phyloP scores from a whole-genome alignment of 2,329 filamentous ascomycete species.

The Diaporthe citrichinensis region DNA sequence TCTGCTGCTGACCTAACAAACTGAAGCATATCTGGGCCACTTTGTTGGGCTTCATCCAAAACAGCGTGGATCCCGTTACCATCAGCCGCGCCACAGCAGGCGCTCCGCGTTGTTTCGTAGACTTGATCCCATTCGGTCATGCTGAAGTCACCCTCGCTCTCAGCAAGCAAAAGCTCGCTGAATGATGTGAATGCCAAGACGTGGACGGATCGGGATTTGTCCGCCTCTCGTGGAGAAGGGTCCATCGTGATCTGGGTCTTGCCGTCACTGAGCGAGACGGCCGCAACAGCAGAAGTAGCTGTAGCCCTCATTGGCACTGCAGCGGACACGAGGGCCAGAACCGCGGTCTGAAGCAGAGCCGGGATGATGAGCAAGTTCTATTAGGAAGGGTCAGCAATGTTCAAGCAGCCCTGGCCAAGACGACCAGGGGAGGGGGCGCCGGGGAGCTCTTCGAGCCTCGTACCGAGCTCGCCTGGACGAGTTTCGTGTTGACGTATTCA shows the following conservation, averaged over 20 bases:
- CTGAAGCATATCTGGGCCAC: constrained; percentile 66
- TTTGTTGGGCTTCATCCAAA: constrained; percentile 60
- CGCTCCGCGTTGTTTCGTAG: constrained; percentile 72
- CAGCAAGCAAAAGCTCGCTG: constrained; percentile 80
- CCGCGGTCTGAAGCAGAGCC: constrained; percentile 83
- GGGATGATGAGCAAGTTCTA: constrained; percentile 87
- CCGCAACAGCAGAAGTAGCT: constrained; percentile 74
- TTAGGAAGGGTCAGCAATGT: constrained; percentile 44
- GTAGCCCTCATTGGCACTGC: constrained; percentile 84
- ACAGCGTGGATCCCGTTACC: constrained; percentile 55
- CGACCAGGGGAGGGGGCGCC: constrained; percentile 16
- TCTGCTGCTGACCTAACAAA: constrained; percentile 75
- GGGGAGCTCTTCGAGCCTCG: constrained; percentile 46
- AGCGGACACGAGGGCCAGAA: constrained; percentile 85
- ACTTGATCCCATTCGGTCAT: constrained; percentile 82
- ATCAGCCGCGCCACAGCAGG: constrained; percentile 70
- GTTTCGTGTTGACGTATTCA: constrained; percentile 72
- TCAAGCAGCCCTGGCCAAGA: constrained; percentile 15
- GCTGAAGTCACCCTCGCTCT: constrained; percentile 86
- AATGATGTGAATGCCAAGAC: constrained; percentile 86
- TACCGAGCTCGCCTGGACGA: constrained; percentile 73
- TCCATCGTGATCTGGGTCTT: constrained; percentile 64
- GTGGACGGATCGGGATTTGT: constrained; percentile 79
- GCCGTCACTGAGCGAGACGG: constrained; percentile 59
- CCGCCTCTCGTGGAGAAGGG: constrained; percentile 74